Conservation (phyloP, 495 filamentous ascomycete genomes). For the Physcia stellaris region DNA sequence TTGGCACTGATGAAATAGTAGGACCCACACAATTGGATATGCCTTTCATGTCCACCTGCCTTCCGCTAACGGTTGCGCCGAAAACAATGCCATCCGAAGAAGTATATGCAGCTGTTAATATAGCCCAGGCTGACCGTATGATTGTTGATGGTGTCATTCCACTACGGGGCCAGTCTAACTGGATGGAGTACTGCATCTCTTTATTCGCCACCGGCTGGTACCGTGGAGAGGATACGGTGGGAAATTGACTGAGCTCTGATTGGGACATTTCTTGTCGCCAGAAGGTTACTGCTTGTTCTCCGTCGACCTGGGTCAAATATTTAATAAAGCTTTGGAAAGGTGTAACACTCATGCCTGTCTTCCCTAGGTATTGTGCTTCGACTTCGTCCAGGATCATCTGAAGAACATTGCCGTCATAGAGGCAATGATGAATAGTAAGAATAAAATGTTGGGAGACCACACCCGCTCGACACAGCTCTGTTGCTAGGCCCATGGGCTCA, state of each 20-base stretch:
- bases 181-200: slow-evolving; percentile 34
- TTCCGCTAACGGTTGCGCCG: slow-evolving; percentile 39
- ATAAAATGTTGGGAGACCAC: slow-evolving; percentile 36
- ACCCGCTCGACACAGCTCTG: slow-evolving; percentile 36
- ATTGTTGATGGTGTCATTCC: slow-evolving; percentile 33
- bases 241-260: slow-evolving; percentile 42
- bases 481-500: slow-evolving; percentile 22
- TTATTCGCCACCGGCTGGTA: slow-evolving; percentile 39
- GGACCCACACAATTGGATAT: slow-evolving; percentile 39
- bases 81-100: slow-evolving; percentile 36
- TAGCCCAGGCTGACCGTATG: slow-evolving; percentile 40
- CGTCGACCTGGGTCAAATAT: slow-evolving; percentile 24
- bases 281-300: slow-evolving; percentile 24
- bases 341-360: too few relatives aligned
- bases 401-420: slow-evolving; percentile 44
- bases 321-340: slow-evolving; percentile 27
- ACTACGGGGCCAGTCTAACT: slow-evolving; percentile 26
- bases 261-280: slow-evolving; percentile 34
- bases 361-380: too few relatives aligned
- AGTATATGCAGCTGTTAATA: slow-evolving; percentile 32
- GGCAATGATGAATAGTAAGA: slow-evolving; percentile 52
- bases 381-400: too few relatives aligned
- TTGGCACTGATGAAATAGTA: slow-evolving; percentile 38
- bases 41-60: slow-evolving; percentile 35
- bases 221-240: slow-evolving; percentile 36